phyloP scores from a whole-genome alignment of 1,139 yeast genomes.

The Barnettozyma hawaiiensis region DNA sequence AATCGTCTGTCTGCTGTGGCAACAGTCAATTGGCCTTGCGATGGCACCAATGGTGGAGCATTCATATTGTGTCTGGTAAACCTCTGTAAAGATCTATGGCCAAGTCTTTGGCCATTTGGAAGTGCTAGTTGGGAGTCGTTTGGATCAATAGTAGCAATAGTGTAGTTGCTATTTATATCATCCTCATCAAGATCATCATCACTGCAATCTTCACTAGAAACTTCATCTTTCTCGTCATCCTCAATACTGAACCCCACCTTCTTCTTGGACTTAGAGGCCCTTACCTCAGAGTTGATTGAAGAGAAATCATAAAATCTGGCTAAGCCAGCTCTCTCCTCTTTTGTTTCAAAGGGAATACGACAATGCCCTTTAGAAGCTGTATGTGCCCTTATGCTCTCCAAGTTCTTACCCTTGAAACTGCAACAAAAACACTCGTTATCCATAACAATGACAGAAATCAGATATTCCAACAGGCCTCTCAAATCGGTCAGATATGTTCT shows the following conservation, averaged over 20 bases:
- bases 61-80: constrained; percentile 52
- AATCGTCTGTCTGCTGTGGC: constrained; percentile 56
- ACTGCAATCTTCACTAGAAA: constrained; percentile 37
- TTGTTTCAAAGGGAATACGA: constrained; percentile 80
- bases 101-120: constrained; percentile 59
- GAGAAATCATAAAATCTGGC: constrained; percentile 85
- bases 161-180: constrained; percentile 30
- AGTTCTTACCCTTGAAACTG: constrained; percentile 70
- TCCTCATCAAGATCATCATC: constrained; percentile 30
- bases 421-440: constrained; percentile 87
- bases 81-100: constrained; percentile 61
- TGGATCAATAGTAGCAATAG: constrained; percentile 38
- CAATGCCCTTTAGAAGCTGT: constrained; percentile 83
- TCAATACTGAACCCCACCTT: constrained; percentile 26
- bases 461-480: constrained; percentile 64
- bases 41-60: constrained; percentile 17
- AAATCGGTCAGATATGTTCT: constrained; percentile 59
- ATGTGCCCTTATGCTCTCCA: constrained; percentile 89
- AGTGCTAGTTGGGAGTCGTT: constrained; percentile 53
- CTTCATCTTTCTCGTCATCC: constrained; percentile 34
- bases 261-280: constrained; percentile 22
- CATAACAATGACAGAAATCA: constrained; percentile 78
- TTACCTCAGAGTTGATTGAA: constrained; percentile 44
- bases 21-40: constrained; percentile 38
- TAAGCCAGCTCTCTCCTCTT: constrained; percentile 73